Evolutionary conservation across 1,284 basidiomycete genomes (phyloP).

Genomic region (Anthracocystis panici-leucophaei): DNA sequence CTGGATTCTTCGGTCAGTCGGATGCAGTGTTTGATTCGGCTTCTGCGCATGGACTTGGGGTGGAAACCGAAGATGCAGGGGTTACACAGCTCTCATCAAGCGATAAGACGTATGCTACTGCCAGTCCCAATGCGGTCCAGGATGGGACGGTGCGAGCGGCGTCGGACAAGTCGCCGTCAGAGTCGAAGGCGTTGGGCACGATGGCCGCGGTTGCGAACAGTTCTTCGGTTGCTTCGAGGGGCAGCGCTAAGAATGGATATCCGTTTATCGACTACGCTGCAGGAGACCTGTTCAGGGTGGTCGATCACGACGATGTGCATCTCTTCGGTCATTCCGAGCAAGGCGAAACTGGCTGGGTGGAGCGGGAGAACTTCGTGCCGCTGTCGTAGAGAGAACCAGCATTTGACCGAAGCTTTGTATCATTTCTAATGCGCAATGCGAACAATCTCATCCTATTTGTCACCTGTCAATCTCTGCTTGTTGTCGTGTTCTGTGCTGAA

Average conservation of each 20-base stretch:
- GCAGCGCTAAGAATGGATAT: conserved; percentile 27
- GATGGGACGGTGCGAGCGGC: neutral
- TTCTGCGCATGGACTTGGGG: conserved; percentile 10
- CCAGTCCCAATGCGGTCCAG: too few relatives aligned
- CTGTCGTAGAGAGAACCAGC: conserved; percentile 8
- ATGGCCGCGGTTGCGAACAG: conserved; percentile 50
- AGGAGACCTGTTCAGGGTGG: conserved; percentile 53
- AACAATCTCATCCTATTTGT: neutral
- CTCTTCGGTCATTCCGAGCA: conserved; percentile 48
- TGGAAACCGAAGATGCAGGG: neutral
- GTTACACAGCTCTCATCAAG: neutral
- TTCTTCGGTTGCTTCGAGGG: conserved; percentile 1
- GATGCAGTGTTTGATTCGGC: conserved; percentile 26
- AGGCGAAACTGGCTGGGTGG: conserved; percentile 50
- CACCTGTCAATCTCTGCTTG: neutral
- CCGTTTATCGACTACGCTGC: conserved; percentile 45
- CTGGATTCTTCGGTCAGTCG: conserved; percentile 45
- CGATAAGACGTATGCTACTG: neutral
- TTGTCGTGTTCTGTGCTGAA: too few relatives aligned
- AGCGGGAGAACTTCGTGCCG: conserved; percentile 46
- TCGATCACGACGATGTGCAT: conserved; percentile 21
- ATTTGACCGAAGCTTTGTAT: neutral
- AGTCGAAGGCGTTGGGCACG: conserved; percentile 8
- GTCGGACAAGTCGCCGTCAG: neutral
- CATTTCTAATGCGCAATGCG: neutral